A percentile compares a stretch with the other conserved stretches of the same genome.
Conservation (phyloP, 768 basidiomycete genomes). For the Termitomyces sp. region DNA sequence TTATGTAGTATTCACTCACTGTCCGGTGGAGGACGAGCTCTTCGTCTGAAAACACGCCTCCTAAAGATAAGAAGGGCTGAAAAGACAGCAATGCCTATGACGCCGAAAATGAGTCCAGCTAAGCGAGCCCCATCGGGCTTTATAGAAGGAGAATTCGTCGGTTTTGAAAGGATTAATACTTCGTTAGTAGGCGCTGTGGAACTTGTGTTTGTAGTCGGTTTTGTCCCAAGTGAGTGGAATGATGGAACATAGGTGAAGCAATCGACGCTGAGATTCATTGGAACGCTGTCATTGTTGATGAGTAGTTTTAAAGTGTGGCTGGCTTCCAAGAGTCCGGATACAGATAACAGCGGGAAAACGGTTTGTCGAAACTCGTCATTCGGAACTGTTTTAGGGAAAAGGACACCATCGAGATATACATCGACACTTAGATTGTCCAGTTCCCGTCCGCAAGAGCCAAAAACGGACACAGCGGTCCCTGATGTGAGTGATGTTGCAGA, state of each 20-base stretch:
- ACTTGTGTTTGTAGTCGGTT: background rate
- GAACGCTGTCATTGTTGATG: background rate
- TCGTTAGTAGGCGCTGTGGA: background rate
- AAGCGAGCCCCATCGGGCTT: conserved; percentile 4
- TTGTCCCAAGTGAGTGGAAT: background rate
- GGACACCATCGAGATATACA: background rate
- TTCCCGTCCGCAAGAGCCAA: background rate
- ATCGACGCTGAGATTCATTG: background rate
- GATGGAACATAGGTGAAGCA: background rate
- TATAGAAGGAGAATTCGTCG: background rate
- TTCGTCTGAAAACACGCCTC: background rate
- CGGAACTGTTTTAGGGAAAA: background rate
- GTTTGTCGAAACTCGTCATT: background rate
- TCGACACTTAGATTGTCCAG: background rate
- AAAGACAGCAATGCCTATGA: conserved; percentile 1
- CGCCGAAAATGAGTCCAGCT: conserved; percentile 2
- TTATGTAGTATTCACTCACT: background rate
- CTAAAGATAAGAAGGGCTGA: background rate
- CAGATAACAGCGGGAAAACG: background rate
- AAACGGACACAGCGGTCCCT: conserved; percentile 1
- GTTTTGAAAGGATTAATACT: background rate
- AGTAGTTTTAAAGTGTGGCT: background rate
- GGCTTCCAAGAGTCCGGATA: background rate
- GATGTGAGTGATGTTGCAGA: background rate
- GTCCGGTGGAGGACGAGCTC: conserved; percentile 1